Conservation (phyloP, 768 basidiomycete species). For the Exsudoporus frostii region DNA sequence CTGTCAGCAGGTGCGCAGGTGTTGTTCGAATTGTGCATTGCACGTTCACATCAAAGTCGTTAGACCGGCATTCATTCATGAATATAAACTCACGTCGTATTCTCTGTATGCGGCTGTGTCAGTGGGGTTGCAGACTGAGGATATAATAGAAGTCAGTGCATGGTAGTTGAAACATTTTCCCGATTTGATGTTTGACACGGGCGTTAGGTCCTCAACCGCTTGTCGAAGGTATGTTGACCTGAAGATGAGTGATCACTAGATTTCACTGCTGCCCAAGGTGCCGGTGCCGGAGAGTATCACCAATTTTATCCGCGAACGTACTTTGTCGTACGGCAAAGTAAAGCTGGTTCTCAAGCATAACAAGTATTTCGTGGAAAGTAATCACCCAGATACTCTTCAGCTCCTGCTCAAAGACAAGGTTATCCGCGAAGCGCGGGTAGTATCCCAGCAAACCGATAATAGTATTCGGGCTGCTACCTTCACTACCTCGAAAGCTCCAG, state of each 20-base stretch:
- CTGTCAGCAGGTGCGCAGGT: conserved; percentile 87
- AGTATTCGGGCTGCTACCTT: conserved; percentile 75
- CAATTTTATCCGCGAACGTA: conserved; percentile 87
- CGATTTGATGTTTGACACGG: conserved; percentile 33
- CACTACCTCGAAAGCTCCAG: conserved; percentile 79
- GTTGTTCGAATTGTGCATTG: conserved; percentile 28
- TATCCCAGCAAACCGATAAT: conserved; percentile 63
- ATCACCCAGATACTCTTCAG: conserved; percentile 90
- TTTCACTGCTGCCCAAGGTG: conserved; percentile 48
- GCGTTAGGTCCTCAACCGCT: conserved; percentile 67
- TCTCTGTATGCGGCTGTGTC: conserved; percentile 98
- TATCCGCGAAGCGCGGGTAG: conserved; percentile 81
- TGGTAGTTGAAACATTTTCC: conserved; percentile 13
- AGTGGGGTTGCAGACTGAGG: conserved; percentile 94
- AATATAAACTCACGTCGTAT: conserved; percentile 98
- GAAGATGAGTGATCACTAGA: not conserved
- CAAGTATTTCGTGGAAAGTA: conserved; percentile 95
- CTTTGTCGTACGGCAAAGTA: conserved; percentile 96
- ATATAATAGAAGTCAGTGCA: conserved; percentile 89
- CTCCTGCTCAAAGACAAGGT: conserved; percentile 79
- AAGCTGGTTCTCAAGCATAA: conserved; percentile 98
- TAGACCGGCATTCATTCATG: conserved; percentile 97
- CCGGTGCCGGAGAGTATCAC: conserved; percentile 88
- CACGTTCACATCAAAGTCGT: conserved; percentile 11
- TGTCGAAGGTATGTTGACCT: conserved; percentile 56